These are phyloP conservation scores for Metschnikowia shivogae DNA, from an alignment of 805 yeast species.

Conservation along the genomic window DNA sequence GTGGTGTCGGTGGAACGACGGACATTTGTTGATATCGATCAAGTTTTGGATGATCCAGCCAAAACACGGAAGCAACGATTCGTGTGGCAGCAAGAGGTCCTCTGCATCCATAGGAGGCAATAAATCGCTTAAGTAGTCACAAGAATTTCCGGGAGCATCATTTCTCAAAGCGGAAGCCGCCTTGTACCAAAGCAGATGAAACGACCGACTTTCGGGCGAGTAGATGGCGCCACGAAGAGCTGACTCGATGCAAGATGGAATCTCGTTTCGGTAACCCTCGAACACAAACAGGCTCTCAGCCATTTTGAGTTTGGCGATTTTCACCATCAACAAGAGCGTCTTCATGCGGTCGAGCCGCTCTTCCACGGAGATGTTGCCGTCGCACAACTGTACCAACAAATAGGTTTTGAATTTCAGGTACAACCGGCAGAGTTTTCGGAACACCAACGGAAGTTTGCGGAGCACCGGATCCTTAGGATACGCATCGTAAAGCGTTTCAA, in stretches of 20 bases:
- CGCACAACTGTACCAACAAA: slow-evolving; percentile 61
- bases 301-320: slow-evolving; percentile 68
- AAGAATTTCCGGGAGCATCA: slow-evolving; percentile 6
- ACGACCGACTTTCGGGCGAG: slow-evolving; percentile 75
- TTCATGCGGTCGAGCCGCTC: slow-evolving; percentile 68
- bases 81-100: slow-evolving; percentile 31
- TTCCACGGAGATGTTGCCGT: slow-evolving; percentile 51
- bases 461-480: slow-evolving; percentile 35
- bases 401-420: slow-evolving; percentile 65
- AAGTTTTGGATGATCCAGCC: slow-evolving; percentile 88
- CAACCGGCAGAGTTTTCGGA: slow-evolving; percentile 60
- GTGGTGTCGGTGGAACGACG: slow-evolving; percentile 65
- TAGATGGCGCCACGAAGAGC: slow-evolving; percentile 70
- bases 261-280: slow-evolving; percentile 30
- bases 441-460: slow-evolving; percentile 60
- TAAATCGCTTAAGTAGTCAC: slow-evolving; percentile 28
- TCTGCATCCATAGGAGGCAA: slow-evolving; percentile 27
- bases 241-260: slow-evolving; percentile 84
- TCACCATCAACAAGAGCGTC: slow-evolving; percentile 59
- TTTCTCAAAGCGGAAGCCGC: slow-evolving; percentile 39
- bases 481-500: slow-evolving; percentile 53
- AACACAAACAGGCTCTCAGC: slow-evolving; percentile 36
- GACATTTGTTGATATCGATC: slow-evolving; percentile 58
- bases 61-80: slow-evolving; percentile 72
- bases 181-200: slow-evolving; percentile 63